These are phyloP conservation scores for Paramarasmius palmivorus DNA, from an alignment of 1,284 basidiomycete species.

Conservation along the genomic window DNA sequence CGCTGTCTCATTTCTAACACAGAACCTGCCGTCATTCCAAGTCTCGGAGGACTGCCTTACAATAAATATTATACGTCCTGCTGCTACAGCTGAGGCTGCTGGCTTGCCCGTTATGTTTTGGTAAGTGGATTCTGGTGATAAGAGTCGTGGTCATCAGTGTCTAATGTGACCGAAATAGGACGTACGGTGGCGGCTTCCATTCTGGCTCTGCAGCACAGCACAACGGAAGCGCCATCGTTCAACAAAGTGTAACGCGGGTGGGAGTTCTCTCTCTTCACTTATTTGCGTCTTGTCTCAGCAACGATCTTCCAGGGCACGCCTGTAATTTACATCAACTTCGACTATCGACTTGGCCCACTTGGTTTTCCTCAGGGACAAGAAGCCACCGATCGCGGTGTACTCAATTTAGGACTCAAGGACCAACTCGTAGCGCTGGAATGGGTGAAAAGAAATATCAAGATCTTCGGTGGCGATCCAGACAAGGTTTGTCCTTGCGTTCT, in stretches of 20 bases:
- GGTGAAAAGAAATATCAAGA: constrained; percentile 36
- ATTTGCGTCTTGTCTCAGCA: neutral
- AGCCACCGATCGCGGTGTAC: constrained; percentile 26
- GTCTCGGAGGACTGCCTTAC: constrained; percentile 13
- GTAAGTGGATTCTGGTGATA: constrained; percentile 17
- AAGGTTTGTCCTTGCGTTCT: constrained; percentile 1
- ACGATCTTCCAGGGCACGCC: neutral
- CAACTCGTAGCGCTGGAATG: constrained; percentile 35
- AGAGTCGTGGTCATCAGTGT: too few species aligned
- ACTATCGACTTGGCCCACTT: constrained; percentile 11
- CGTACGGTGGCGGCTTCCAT: constrained; percentile 7
- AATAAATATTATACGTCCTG: constrained; percentile 10
- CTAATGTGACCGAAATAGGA: too few species aligned
- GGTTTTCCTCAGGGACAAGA: constrained; percentile 25
- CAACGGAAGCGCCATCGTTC: constrained; percentile 6
- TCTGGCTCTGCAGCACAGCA: constrained; percentile 4
- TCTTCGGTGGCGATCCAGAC: constrained; percentile 39
- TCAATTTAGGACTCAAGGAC: constrained; percentile 39
- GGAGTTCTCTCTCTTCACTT: neutral
- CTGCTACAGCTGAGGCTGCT: constrained; percentile 6
- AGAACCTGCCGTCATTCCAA: neutral
- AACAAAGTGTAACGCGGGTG: neutral
- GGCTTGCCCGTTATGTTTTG: constrained; percentile 26
- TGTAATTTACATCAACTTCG: constrained; percentile 6
- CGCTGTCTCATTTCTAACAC: too few species aligned